Evolutionary conservation across 2,329 filamentous ascomycete genomes (phyloP), one percentile per base, ranked within the genome.

Genomic region (Trichoderma asperellum): DNA sequence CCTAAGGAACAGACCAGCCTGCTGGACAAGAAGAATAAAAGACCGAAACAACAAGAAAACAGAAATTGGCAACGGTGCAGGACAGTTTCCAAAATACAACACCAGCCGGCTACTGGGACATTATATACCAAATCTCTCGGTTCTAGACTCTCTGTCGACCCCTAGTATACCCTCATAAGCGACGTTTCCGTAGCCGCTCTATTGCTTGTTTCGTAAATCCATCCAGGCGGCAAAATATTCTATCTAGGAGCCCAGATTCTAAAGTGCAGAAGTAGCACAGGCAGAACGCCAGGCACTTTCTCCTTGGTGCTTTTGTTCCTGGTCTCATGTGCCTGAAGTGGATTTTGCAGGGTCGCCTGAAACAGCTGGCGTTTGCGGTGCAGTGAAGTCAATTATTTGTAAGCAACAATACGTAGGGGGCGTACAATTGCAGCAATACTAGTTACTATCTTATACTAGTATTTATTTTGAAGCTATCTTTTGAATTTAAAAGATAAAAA

Each of bases 1-100:
- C 57, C 21, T 18, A 60, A 60, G 24, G 35, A 60, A 60, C 8
- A 35, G 16, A 60, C 57, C 57, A 60, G 57, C 57, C 57, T 60
- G 57, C 57, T 60, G 57, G 57, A 40, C 2, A 43, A 60, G 57
- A 60, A 43, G 35, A 55, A 55, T 27, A 29, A 18, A 43, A 37
- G 14, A 60, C 18, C 21, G 35, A 60, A 60, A 59, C 35, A 43
- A 59, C 10, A 18, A 4, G 16, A 60, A 43, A 24, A 18, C 3
- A 49, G 16, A n/a, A 24, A 24, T 14, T 21, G 11, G 21, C 21
- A 12, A 49, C 16, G 47, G n/a, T 21, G 5, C 47, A 49, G 24
- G 47, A 49, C n/a, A 12, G 24, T 49, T 21, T 24, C 18, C 21
- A 49, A 49, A 49, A 12, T 24, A 12, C 11, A 12, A 12, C 10